Evolutionary conservation across 2,329 filamentous ascomycete species (phyloP), one percentile per base, ranked within the genome.

Genomic region (Verticillium tricorpus): DNA sequence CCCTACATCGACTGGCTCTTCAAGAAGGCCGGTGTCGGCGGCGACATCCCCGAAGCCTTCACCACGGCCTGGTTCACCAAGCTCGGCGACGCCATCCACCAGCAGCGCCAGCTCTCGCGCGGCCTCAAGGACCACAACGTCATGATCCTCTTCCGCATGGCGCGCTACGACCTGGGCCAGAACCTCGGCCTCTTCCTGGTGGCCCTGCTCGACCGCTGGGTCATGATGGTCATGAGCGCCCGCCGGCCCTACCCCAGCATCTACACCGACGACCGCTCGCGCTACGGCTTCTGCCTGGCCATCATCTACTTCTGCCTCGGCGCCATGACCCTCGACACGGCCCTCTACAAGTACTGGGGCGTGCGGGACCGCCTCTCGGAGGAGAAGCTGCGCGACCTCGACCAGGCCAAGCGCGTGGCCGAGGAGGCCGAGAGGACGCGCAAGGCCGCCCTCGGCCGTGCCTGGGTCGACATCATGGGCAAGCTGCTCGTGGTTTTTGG

Each of bases 291-390:
- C 61, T 77, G 75, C 58, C 73, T 77, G 40, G 71, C 72, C 15
- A 71, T 78, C 34, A 65, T 75, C 3, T 78, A 78, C 66, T 78
- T 78, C 62, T 73, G 76, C 54, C 68, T 71, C 2, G 71, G 72
- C 0, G 74, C 76, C 63, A 76, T 78, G 67, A 67, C 70, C 3
- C 68, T 78, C 6, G 76, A 78, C 58, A 67, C 67, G 7, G 72
- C 72, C 3, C 67, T 77, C 25, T 71, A 75, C 61, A 70, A 73
- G 22, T 74, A 75, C 64, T 77, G 75, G 75, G 67, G 69, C 8
- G 64, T 68, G 17, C 70, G 69, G 50, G 73, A 71, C 56, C 68
- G 71, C 17, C 65, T 74, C 45, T 75, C 74, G 0, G 69, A 70
- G 11, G 72, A 74, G 60, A 74, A 72, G 62, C 67, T 77, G 25